Evolutionary conservation across 352 stramenopile genomes (phyloP).

Genomic region (Hyaloperonospora arabidopsidis): DNA sequence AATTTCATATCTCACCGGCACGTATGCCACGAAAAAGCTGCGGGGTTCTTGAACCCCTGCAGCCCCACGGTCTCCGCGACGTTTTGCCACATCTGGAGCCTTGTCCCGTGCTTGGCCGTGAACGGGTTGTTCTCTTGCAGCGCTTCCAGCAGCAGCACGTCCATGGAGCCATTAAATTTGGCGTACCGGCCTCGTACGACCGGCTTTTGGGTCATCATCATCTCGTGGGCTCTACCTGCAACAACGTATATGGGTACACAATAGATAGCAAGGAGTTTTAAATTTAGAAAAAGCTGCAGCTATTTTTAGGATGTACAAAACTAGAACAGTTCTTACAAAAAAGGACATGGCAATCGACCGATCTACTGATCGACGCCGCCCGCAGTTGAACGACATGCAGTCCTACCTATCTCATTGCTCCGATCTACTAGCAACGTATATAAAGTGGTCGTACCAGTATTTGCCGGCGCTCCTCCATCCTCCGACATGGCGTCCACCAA

Average conservation of each 20-base stretch:
- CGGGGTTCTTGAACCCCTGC: conserved; percentile 54
- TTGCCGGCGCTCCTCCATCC: conserved; percentile 20
- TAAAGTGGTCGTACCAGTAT: conserved; percentile 29
- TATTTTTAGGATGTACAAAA: too few relatives aligned
- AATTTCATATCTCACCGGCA: conserved; percentile 39
- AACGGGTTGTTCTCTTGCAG: conserved; percentile 71
- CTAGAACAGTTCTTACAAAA: too few relatives aligned
- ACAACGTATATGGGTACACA: background rate
- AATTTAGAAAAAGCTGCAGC: too few relatives aligned
- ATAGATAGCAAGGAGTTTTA: too few relatives aligned
- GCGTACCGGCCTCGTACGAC: conserved; percentile 56
- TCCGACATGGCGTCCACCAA: conserved; percentile 20
- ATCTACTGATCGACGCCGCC: background rate
- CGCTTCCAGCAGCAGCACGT: conserved; percentile 67
- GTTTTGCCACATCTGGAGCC: conserved; percentile 75
- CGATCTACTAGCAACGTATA: conserved; percentile 28
- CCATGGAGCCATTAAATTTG: conserved; percentile 75
- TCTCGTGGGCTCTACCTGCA: conserved; percentile 3
- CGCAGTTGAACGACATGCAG: conserved; percentile 11
- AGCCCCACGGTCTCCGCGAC: conserved; percentile 56
- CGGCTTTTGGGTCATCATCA: conserved; percentile 21
- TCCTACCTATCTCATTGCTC: conserved; percentile 16
- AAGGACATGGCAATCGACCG: too few relatives aligned
- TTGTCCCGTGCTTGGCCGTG: conserved; percentile 72
- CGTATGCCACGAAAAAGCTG: conserved; percentile 76